These are phyloP conservation scores for Aspergillus uvarum DNA, from an alignment of 2,329 filamentous ascomycete genomes.

Conservation along the genomic window DNA sequence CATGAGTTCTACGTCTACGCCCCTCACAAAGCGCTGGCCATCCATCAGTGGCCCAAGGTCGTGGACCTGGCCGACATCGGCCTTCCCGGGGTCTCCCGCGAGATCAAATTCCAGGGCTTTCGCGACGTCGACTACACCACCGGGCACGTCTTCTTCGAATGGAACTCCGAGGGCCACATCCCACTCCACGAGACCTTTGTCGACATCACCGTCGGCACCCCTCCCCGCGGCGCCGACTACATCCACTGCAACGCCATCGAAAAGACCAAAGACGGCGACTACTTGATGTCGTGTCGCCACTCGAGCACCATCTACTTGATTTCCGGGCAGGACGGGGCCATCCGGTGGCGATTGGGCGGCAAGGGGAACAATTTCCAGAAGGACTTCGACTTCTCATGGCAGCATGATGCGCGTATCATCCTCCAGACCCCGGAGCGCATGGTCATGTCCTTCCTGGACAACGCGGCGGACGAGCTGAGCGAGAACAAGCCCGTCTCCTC, in stretches of 20 bases:
- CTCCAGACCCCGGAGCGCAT: not conserved
- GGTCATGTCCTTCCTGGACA: constrained; percentile 2
- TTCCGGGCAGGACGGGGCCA: not conserved
- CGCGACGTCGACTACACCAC: not conserved
- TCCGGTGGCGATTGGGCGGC: constrained; percentile 1
- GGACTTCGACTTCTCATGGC: not conserved
- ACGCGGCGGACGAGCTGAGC: not conserved
- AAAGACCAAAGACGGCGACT: not conserved
- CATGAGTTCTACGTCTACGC: constrained; percentile 3
- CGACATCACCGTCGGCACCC: not conserved
- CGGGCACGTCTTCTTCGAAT: not conserved
- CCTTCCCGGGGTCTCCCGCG: not conserved
- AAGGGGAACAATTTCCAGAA: not conserved
- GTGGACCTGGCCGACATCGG: not conserved
- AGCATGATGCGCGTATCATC: constrained; percentile 1
- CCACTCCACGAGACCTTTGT: not conserved
- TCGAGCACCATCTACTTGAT: not conserved
- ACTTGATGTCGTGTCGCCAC: constrained; percentile 3
- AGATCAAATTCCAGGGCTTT: not conserved
- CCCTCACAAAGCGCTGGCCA: not conserved
- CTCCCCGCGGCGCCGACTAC: not conserved
- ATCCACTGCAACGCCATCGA: constrained; percentile 1
- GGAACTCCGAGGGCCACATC: not conserved
- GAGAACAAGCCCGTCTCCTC: not conserved
- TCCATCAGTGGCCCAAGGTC: not conserved